Conservation (phyloP, 371 early-diverging fungal genomes). For the Gilbertella persicaria region DNA sequence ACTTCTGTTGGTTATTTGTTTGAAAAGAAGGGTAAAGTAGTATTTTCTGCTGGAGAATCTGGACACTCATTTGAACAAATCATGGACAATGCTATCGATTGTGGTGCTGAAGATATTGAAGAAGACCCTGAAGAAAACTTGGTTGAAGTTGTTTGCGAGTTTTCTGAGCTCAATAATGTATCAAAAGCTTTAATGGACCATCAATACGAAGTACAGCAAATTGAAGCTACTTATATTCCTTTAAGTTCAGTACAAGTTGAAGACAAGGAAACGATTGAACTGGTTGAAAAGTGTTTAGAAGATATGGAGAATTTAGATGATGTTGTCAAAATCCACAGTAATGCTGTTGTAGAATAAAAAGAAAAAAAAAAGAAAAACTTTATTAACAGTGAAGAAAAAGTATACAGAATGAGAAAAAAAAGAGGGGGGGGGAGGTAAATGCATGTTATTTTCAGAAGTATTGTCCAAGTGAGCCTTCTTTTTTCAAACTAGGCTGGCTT, state of each 20-base stretch:
- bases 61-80: conserved; percentile 53
- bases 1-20: conserved; percentile 63
- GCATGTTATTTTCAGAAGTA: conserved; percentile 52
- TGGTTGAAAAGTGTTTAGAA: conserved; percentile 46
- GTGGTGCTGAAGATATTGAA: conserved; percentile 65
- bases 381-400: too few relatives aligned
- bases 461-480: conserved; percentile 67
- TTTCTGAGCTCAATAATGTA: conserved; percentile 41
- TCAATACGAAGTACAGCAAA: conserved; percentile 44
- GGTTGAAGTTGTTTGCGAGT: conserved; percentile 48
- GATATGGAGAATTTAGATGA: conserved; percentile 58
- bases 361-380: conserved; percentile 1
- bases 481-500: conserved; percentile 50
- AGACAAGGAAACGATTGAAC: conserved; percentile 41
- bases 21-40: conserved; percentile 59
- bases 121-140: conserved; percentile 37
- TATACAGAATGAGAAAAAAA: background rate
- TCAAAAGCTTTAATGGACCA: conserved; percentile 36
- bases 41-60: conserved; percentile 43
- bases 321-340: conserved; percentile 58
- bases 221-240: conserved; percentile 51
- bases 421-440: background rate
- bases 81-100: conserved; percentile 61
- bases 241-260: conserved; percentile 35
- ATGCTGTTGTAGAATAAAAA: conserved; percentile 31